Evolutionary conservation across 106 monocot species (phyloP), one percentile per base, ranked within the genome.

Genomic region (Dioscorea alata): DNA sequence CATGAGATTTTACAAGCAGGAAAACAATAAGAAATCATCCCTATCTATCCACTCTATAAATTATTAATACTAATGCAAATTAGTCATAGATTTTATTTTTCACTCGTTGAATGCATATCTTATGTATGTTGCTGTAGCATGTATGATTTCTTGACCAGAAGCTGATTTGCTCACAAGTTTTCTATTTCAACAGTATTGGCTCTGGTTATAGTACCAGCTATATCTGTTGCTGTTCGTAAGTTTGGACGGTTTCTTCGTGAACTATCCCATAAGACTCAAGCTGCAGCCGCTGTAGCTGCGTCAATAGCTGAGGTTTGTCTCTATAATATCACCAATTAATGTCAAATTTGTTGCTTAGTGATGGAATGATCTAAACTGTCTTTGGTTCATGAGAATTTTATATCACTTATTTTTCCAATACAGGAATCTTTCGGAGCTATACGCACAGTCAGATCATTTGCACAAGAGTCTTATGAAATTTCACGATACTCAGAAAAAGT

Each of bases 371-470:
- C 5, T 3, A 42, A 42, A 42, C 42, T 3, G 10, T 42, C 42
- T 42, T 42, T 42, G 42, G 42, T 42, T 42, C 4, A 42, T 42
- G 5, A 42, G 42, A 8, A 42, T 42, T 42, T 42, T 42, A 8
- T 42, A 10, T 10, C 42, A 8, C 10, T 54, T 6, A 32, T 63
- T 25, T 49, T 32, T 73, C 24, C 18, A 24, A 60, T 74, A 60
- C 71, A 99, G 99, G 93, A 99, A 88, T 76, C 90, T 52, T 99
- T 99, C 83, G 90, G 99, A 49, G 90, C 93, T n/a, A 76, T 99
- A 73, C 89, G 99, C 28, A 99, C 99, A 21, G 99, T 99, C 24
- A 90, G 93, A 63, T 99, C 90, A 10, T 99, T 99, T 67, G 93
- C 99, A 28, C 99, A 99, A 64, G 99, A 99, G 61, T 75, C 71